Conservation (phyloP, 352 stramenopile genomes). For the Pythium periplocum region DNA sequence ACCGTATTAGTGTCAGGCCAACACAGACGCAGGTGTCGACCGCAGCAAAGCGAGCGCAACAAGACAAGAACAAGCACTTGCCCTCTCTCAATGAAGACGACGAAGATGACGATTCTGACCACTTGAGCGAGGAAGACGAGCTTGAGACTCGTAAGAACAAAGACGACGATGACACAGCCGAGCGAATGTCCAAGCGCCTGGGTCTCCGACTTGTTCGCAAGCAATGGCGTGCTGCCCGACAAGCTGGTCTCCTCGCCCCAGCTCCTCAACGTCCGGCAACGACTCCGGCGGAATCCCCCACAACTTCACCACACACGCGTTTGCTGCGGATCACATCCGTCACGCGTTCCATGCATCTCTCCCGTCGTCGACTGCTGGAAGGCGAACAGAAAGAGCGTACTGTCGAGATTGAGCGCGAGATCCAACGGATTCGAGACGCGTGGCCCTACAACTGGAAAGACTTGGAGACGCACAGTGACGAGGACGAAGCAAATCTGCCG, state of each 20-base stretch:
- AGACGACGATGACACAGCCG: conserved; percentile 4
- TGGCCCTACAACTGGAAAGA: conserved; percentile 65
- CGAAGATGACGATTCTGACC: conserved; percentile 6
- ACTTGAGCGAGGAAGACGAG: conserved; percentile 8
- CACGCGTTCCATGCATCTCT: conserved; percentile 44
- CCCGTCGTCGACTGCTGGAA: conserved; percentile 25
- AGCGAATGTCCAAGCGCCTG: conserved; percentile 16
- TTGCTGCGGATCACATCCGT: conserved; percentile 28
- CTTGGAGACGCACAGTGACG: conserved; percentile 12
- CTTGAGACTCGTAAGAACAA: conserved; percentile 4
- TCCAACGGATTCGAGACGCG: conserved; percentile 55
- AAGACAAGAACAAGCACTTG: conserved; percentile 13
- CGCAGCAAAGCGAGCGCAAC: not conserved
- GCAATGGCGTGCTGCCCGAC: conserved; percentile 55
- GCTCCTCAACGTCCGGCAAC: not conserved
- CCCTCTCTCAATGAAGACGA: conserved; percentile 22
- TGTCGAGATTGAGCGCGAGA: conserved; percentile 30
- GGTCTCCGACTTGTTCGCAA: conserved; percentile 39
- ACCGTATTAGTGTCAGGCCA: conserved; percentile 43
- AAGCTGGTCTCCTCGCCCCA: conserved; percentile 22
- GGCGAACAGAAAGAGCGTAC: conserved; percentile 3
- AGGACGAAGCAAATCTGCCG: conserved; percentile 7
- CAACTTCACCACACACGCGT: not conserved
- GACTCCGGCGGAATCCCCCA: not conserved
- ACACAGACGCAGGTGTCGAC: conserved; percentile 2